Evolutionary conservation across 176 grass and related monocot genomes (phyloP), one percentile per base, ranked within the genome.

Genomic region (Aegilops speltoides): DNA sequence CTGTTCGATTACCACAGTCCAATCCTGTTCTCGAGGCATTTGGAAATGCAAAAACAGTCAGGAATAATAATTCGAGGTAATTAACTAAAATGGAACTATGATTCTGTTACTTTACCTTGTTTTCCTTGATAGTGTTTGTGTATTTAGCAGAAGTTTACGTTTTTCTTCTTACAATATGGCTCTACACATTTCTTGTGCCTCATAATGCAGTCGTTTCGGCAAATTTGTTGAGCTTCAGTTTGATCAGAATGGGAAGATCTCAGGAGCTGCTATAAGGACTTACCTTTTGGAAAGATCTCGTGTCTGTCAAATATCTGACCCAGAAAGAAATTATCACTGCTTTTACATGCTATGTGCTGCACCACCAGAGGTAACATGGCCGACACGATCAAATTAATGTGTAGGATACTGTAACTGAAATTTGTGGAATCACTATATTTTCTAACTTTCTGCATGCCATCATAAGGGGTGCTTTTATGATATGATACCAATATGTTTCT

Each of bases 211-310:
- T 90, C 94, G 94, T 68, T 96, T 96, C 24, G 94, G 94, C 31
- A 96, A 96, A 88, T 96, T 96, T 93, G 94, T 96, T 66, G 94
- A 96, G 89, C 88, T 96, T 84, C 94, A 96, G 79, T 96, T 96
- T 93, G 94, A 96, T 79, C 76, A 82, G 74, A 90, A 67, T 52
- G 91, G 91, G 24, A 91, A 85, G 84, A 96, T 96, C 59, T 96
- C 94, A n/a, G 94, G 94, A 88, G 94, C 94, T 71, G 94, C 94
- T 50, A 91, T 96, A 87, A 91, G 94, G 73, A 96, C 94, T 68
- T 96, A 96, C 63, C 94, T 96, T 80, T 83, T 96, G 23, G 94
- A 96, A 91, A 96, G 87, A 29, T 96, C 94, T 72, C 94, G 94
- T 90, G 94, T 96, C 57, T 96, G 94, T 90, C 94, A 96, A 91